These are phyloP conservation scores for Phaeosphaeriaceae sp. DNA, from an alignment of 2,329 filamentous ascomycete genomes.

Conservation along the genomic window DNA sequence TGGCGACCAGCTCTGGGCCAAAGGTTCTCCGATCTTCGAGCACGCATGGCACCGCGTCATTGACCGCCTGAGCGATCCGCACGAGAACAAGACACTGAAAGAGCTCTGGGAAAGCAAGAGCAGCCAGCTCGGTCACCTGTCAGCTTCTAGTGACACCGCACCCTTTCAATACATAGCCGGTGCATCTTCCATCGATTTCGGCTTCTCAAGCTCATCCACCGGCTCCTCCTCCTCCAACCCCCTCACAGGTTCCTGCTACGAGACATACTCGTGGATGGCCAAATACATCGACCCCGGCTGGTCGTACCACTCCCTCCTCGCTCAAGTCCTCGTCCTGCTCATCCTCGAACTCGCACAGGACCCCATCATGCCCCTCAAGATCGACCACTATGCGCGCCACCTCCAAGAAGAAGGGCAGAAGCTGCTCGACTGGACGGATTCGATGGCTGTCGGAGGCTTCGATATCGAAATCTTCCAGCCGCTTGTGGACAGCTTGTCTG, in stretches of 20 bases:
- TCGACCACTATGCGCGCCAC: constrained; percentile 73
- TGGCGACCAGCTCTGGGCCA: constrained; percentile 76
- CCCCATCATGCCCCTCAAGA: constrained; percentile 81
- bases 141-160: constrained; percentile 81
- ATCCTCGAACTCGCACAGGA: constrained; percentile 84
- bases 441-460: constrained; percentile 50
- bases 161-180: constrained; percentile 92
- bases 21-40: constrained; percentile 81
- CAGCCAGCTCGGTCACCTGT: constrained; percentile 69
- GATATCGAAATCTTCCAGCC: constrained; percentile 62
- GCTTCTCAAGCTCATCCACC: constrained; percentile 66
- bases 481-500: constrained; percentile 68
- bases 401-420: constrained; percentile 71
- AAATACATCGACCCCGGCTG: constrained; percentile 83
- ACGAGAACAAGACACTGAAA: constrained; percentile 72
- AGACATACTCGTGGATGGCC: constrained; percentile 87
- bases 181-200: constrained; percentile 84
- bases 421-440: constrained; percentile 69
- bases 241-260: constrained; percentile 85
- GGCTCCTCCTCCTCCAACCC: constrained; percentile 55
- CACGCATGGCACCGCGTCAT: constrained; percentile 76
- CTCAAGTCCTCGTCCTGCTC: constrained; percentile 80
- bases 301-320: constrained; percentile 78
- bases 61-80: constrained; percentile 76
- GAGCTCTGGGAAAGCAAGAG: constrained; percentile 75